Base-by-base conservation (phyloP, 208 protist species). In the Angomonas ambiguus region DNA sequence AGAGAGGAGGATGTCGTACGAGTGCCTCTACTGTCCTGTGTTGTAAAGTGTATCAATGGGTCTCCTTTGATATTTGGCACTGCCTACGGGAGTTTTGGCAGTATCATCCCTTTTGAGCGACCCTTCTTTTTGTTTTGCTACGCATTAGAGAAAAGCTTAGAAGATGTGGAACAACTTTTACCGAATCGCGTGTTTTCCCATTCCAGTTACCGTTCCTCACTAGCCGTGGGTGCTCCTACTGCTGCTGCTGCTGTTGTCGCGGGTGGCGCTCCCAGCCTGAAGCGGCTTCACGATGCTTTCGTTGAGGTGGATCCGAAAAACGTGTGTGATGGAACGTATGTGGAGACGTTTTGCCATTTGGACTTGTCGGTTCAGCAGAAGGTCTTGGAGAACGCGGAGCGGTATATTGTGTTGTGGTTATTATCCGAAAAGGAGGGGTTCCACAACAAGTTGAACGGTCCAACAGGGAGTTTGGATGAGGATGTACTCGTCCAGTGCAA, bases 21-120 rank as follows among this genome's bases (percentile, higher is more conserved):
- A 20, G 22, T 30, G 8, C 11, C 11, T 10, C 4, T 16, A 2
- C 16, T 16, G 25, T 30, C 53, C 11, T 30, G 10, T 27, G 34
- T 59, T 30, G 11, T 28, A 28, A 63, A 18, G 51, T 38, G 88
- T 10, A 60, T 92, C 34, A 74, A 56, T 25, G 78, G 76, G 5
- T 59, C 74, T 4, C 85, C 91, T 62, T 51, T 95, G 6, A 72
- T 92, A 2, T 95, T 82, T 70, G 88, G 85, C 22, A 92, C 79
- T 0, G 71, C 85, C 32, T 71, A 87, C 62, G 88, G 88, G 11
- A 73, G 70, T 38, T 85, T 95, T 64, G 85, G 85, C n/a, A 85
- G 80, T 10, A 75, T 95, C 24, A 83, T 80, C 28, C 85, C 85
- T 1, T 35, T 95, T 22, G 51, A 56, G 22, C 42, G 25, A 1